Evolutionary conservation across 306 rosid species (phyloP).

Genomic region (Arachis stenosperma): DNA sequence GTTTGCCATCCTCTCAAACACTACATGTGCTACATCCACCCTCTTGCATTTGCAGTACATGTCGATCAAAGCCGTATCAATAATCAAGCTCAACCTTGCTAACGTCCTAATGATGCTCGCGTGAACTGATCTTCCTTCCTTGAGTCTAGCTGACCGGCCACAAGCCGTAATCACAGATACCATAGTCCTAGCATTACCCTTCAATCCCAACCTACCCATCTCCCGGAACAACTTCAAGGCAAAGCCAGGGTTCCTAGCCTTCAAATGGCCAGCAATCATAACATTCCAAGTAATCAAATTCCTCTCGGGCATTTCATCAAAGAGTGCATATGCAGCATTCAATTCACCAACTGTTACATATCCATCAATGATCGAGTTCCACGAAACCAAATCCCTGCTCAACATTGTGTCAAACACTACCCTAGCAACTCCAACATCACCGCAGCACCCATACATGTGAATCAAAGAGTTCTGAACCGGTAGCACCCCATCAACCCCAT

Average conservation of each 20-base stretch:
- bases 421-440: slow-evolving; percentile 46
- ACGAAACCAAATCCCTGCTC: slow-evolving; percentile 59
- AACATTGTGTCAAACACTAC: slow-evolving; percentile 58
- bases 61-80: slow-evolving; percentile 65
- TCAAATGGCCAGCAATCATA: slow-evolving; percentile 63
- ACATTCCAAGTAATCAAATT: slow-evolving; percentile 70
- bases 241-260: slow-evolving; percentile 65
- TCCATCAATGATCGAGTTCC: slow-evolving; percentile 62
- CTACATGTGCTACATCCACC: slow-evolving; percentile 46
- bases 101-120: slow-evolving; percentile 53
- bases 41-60: slow-evolving; percentile 71
- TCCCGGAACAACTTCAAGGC: slow-evolving; percentile 65
- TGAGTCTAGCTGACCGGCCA: slow-evolving; percentile 61
- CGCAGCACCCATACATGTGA: slow-evolving; percentile 67
- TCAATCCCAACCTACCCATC: slow-evolving; percentile 56
- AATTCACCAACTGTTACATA: slow-evolving; percentile 47
- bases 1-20: slow-evolving; percentile 51
- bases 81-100: slow-evolving; percentile 39
- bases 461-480: slow-evolving; percentile 67
- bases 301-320: slow-evolving; percentile 64
- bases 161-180: slow-evolving; percentile 63
- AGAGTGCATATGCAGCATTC: slow-evolving; percentile 51
- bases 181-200: slow-evolving; percentile 53
- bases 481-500: slow-evolving; percentile 56
- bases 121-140: slow-evolving; percentile 78